Base-by-base conservation (phyloP, 2,329 filamentous ascomycete genomes). In the Diaporthe ampelina region DNA sequence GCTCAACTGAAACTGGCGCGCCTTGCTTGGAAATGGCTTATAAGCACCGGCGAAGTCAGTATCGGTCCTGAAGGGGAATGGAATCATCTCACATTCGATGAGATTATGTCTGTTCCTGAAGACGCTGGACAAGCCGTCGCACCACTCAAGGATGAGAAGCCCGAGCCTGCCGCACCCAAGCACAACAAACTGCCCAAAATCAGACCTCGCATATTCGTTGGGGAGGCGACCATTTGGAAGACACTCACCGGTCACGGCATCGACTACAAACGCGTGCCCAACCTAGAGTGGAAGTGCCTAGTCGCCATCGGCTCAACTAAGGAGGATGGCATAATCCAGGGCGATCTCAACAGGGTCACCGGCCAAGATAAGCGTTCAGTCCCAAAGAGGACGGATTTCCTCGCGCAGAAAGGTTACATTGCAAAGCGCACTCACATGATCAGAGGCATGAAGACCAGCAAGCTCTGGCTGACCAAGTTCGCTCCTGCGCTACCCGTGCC, bases 281-380 rank as follows among this genome's bases (percentile, higher is more conserved):
- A 85, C 15, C 88, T 89, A 15, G 90, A 91, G 81, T 92, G 90
- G 90, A 85, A 87, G 76, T 85, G 89, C 3, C 84, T 92, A 11
- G 82, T 90, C 24, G 89, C 88, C 24, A 91, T 92, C 72, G 90
- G 89, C 26, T 88, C 88, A 0, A 86, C 85, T 19, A 88, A 86
- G 69, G 82, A 85, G 10, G 82, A 87, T 8, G 91, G 91, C 6
- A 91, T 92, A 57, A 81, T 91, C 19, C 91, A 92, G 80, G 89
- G 88, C 54, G 90, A 92, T 74, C 84, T 92, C 32, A 88, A 88
- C 21, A 86, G 87, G 26, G 82, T 91, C 0, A 89, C 89, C 17
- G 86, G 87, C 29, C 91, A 92, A 79, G 91, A 92, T 80, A 92
- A 92, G 79, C 87, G 90, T 68, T 92, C 90, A 1, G 86, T 92